Evolutionary conservation across 345 rosid genomes (phyloP), one percentile per base, ranked within the genome.

Genomic region (Viola odorata): DNA sequence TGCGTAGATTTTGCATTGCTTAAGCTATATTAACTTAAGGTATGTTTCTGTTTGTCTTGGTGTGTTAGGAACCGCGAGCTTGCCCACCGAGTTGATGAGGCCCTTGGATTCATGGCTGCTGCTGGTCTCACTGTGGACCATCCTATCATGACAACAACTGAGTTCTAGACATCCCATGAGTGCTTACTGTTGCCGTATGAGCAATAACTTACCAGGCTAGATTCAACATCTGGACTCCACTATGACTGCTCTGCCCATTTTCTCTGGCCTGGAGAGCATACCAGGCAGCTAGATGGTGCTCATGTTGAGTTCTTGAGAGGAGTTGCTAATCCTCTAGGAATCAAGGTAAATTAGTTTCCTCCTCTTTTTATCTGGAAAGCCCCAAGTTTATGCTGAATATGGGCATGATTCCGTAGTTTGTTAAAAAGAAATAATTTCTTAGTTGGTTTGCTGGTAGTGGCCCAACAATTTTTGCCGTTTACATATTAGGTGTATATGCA

Each of bases 191-290:
- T 69, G 60, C 73, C 73, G 38, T 69, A 69, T 17, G 73, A 69
- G 73, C 73, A 69, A 37, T 63, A 68, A 38, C 73, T 69, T 58
- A 63, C 73, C 5, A 58, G 73, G 64, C 63, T 69, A 55, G 73
- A 69, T 63, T 69, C 73, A 50, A 69, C 73, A 44, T 69, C 73
- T 47, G 73, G 73, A 39, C 68, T 69, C 41, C 63, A 63, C 68
- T 69, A 69, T 69, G 73, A 69, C 49, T 69, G 73, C 64, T 69
- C 73, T 37, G 73, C 73, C 58, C 73, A 69, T 63, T 69, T 69
- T 52, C 54, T 69, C 5, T 69, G 73, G 73, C 68, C 12, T 23
- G 73, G 73, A 6, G 73, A 69, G 16, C 73, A 68, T 57, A 69
- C 73, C 37, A 63, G 73, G 37, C 73, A 69, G 55, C 68, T 69